These are phyloP conservation scores for Malus sylvestris DNA, from an alignment of 306 rosid species.

Conservation along the genomic window DNA sequence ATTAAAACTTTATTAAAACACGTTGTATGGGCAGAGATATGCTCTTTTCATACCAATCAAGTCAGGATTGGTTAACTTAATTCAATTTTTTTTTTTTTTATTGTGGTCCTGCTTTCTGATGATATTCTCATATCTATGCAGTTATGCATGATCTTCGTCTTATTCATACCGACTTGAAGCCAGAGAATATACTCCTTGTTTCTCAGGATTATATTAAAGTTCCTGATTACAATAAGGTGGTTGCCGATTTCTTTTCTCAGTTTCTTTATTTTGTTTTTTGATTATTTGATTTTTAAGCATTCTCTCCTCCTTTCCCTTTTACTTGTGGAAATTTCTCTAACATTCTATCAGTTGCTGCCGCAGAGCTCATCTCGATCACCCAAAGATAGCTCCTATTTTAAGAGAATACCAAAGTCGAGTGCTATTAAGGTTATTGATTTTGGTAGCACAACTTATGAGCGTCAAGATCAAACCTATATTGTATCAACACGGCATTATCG, in stretches of 20 bases:
- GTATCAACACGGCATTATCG: slow-evolving; percentile 96
- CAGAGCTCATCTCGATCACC: slow-evolving; percentile 80
- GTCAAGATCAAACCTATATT: slow-evolving; percentile 77
- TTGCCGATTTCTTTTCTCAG: neutral
- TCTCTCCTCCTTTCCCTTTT: neutral
- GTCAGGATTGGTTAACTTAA: neutral
- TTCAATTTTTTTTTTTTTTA: neutral
- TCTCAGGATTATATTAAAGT: slow-evolving; percentile 66
- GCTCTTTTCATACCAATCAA: neutral
- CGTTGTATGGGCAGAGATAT: neutral
- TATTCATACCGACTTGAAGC: slow-evolving; percentile 93
- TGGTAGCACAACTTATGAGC: slow-evolving; percentile 91
- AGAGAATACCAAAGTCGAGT: slow-evolving; percentile 85
- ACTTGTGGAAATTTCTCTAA: neutral
- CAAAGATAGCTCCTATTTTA: slow-evolving; percentile 48
- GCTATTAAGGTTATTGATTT: slow-evolving; percentile 94
- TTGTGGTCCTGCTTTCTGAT: slow-evolving; percentile 2
- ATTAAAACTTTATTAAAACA: neutral
- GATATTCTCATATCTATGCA: slow-evolving; percentile 19
- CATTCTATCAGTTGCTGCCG: neutral
- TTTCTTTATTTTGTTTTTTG: neutral
- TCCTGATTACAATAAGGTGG: slow-evolving; percentile 65
- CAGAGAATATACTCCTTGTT: slow-evolving; percentile 73
- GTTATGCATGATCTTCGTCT: slow-evolving; percentile 87
- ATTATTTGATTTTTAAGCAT: neutral